Percentiles rank a stretch among this genome's conserved stretches.
Conservation (phyloP, 495 filamentous ascomycete species). For the Immersiella caudata region DNA sequence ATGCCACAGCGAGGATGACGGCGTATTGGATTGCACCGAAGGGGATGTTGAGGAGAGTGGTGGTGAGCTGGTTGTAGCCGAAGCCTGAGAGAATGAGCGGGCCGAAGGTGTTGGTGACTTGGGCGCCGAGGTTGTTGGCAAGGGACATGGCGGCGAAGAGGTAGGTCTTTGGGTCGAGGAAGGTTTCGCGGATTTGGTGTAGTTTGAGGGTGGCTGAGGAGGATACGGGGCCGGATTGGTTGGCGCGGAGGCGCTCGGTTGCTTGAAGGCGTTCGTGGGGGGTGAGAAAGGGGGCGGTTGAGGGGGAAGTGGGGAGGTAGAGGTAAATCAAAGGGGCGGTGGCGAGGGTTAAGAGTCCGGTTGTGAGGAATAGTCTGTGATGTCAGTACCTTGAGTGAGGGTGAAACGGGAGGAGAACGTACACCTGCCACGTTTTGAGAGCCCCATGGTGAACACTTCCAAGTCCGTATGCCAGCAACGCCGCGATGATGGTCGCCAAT, state of each 20-base stretch:
- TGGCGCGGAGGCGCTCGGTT: conserved; percentile 51
- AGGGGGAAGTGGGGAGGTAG: conserved; percentile 55
- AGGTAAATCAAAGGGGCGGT: conserved; percentile 55
- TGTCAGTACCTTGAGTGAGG: conserved; percentile 18
- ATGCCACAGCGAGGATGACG: conserved; percentile 60
- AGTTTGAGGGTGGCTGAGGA: conserved; percentile 52
- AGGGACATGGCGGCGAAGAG: conserved; percentile 55
- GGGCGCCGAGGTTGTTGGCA: conserved; percentile 63
- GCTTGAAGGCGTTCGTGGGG: conserved; percentile 50
- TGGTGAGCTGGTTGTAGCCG: conserved; percentile 59
- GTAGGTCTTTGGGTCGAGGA: conserved; percentile 52
- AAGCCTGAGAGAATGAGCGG: conserved; percentile 64
- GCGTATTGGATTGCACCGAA: conserved; percentile 61
- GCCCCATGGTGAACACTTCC: conserved; percentile 57
- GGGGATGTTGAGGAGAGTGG: conserved; percentile 67
- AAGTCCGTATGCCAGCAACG: conserved; percentile 62
- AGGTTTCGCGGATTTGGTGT: conserved; percentile 45
- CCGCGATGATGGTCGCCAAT: conserved; percentile 63
- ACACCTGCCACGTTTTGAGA: conserved; percentile 66
- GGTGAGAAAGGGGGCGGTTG: conserved; percentile 57
- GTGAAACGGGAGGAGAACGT: conserved; percentile 26
- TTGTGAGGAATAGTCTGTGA: conserved; percentile 64
- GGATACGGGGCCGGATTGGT: conserved; percentile 61
- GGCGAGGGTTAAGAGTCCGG: conserved; percentile 60
- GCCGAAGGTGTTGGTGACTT: conserved; percentile 62